Evolutionary conservation across 805 yeast species (phyloP).

Genomic region (Clavispora santaluciae): DNA sequence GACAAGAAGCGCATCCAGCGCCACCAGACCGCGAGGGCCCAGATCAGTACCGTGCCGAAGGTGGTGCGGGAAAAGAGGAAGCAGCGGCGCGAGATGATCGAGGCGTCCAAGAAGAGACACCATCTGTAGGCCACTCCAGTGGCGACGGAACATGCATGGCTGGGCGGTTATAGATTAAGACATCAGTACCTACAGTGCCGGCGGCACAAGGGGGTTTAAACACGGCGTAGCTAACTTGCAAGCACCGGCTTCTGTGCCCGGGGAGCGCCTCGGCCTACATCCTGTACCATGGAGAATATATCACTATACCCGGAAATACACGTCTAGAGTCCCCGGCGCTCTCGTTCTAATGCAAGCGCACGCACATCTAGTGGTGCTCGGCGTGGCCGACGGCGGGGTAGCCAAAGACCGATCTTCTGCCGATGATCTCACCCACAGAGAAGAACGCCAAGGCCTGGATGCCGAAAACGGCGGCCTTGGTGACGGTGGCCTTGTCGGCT

Average conservation of each 20-base stretch:
- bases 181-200: neutral
- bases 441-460: slow-evolving; percentile 87
- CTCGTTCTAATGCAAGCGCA: slow-evolving; percentile 1
- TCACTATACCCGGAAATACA: slow-evolving; percentile 1
- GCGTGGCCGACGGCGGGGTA: slow-evolving; percentile 63
- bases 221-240: too few relatives aligned
- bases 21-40: slow-evolving; percentile 57
- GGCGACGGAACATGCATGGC: neutral
- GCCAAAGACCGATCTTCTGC: slow-evolving; percentile 91
- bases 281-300: neutral
- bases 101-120: slow-evolving; percentile 59
- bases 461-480: slow-evolving; percentile 68
- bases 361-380: slow-evolving; percentile 20
- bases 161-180: slow-evolving; percentile 23
- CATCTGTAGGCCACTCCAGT: neutral
- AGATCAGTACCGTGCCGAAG: slow-evolving; percentile 81
- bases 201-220: too few relatives aligned
- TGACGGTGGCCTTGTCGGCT: slow-evolving; percentile 50
- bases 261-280: too few relatives aligned
- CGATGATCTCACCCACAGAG: slow-evolving; percentile 92
- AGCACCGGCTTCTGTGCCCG: too few relatives aligned
- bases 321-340: slow-evolving; percentile 1
- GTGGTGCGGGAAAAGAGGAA: slow-evolving; percentile 59
- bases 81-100: slow-evolving; percentile 65
- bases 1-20: slow-evolving; percentile 59